phyloP scores from a whole-genome alignment of 202 grass and related monocot genomes.

The Zoysia matrella region DNA sequence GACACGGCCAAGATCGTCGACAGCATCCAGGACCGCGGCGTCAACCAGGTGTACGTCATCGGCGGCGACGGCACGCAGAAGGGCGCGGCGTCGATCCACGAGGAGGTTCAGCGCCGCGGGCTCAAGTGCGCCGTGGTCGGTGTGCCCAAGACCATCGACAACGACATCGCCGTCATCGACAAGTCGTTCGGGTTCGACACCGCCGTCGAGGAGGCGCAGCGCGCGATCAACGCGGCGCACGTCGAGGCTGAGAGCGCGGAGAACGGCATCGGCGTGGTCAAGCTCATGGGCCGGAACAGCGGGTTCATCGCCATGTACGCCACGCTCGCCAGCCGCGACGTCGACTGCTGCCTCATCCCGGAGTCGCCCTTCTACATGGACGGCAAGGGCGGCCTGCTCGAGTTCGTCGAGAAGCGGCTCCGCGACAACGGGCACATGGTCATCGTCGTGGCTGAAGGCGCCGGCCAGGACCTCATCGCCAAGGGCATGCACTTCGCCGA shows the following conservation, averaged over 20 bases:
- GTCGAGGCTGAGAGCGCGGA: slow-evolving; percentile 90
- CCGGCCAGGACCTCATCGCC: slow-evolving; percentile 84
- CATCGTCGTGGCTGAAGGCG: slow-evolving; percentile 88
- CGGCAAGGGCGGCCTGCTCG: slow-evolving; percentile 78
- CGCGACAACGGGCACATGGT: slow-evolving; percentile 93
- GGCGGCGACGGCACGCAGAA: slow-evolving; percentile 94
- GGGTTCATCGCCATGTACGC: slow-evolving; percentile 98
- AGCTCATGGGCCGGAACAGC: slow-evolving; percentile 92
- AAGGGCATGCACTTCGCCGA: slow-evolving; percentile 57
- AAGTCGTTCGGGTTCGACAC: slow-evolving; percentile 92
- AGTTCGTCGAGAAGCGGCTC: slow-evolving; percentile 76
- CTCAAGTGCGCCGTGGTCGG: slow-evolving; percentile 75
- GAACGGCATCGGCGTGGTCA: slow-evolving; percentile 86
- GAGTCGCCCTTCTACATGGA: slow-evolving; percentile 90
- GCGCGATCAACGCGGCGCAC: slow-evolving; percentile 90
- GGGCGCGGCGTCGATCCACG: slow-evolving; percentile 68
- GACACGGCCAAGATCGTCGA: slow-evolving; percentile 85
- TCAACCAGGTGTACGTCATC: slow-evolving; percentile 96
- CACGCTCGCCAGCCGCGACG: slow-evolving; percentile 92
- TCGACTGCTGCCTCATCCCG: slow-evolving; percentile 93
- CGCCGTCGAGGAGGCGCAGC: slow-evolving; percentile 89
- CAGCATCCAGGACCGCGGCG: slow-evolving; percentile 81
- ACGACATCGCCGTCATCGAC: slow-evolving; percentile 90
- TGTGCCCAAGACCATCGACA: slow-evolving; percentile 94
- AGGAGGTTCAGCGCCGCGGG: slow-evolving; percentile 71